Evolutionary conservation across 139 green algal species (phyloP).

Genomic region (Zygnema circumcarinatum): DNA sequence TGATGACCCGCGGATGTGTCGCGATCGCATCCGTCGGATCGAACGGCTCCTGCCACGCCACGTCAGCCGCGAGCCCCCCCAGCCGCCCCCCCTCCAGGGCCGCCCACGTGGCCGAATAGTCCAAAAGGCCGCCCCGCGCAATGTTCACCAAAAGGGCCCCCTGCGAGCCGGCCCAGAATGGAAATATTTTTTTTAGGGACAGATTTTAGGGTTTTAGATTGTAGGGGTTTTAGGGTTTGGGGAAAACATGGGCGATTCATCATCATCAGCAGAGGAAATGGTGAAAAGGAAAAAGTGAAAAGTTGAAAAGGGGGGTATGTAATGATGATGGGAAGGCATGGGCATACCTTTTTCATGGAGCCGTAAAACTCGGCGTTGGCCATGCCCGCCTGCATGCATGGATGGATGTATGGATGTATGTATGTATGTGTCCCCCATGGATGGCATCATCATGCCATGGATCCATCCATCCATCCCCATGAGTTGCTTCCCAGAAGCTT

Average conservation of each 20-base stretch:
- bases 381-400: conserved; percentile 30
- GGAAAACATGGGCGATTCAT: conserved; percentile 11
- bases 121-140: conserved; percentile 67
- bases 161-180: conserved; percentile 48
- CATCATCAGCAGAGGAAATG: too few relatives aligned
- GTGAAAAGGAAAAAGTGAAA: neutral
- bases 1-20: conserved; percentile 43
- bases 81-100: conserved; percentile 64
- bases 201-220: neutral
- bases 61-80: conserved; percentile 71
- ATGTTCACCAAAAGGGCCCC: conserved; percentile 74
- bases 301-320: neutral
- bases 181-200: neutral
- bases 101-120: conserved; percentile 64
- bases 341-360: conserved; percentile 38
- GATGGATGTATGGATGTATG: neutral
- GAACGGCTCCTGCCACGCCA: conserved; percentile 71
- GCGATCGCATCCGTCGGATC: conserved; percentile 54
- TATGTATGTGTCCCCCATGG: neutral
- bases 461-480: neutral
- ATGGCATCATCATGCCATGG: too few relatives aligned
- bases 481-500: neutral
- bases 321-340: neutral
- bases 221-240: too few relatives aligned
- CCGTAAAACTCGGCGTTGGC: conserved; percentile 9